Conservation (phyloP, 2,329 filamentous ascomycete species). For the Colletotrichum chlorophyti region DNA sequence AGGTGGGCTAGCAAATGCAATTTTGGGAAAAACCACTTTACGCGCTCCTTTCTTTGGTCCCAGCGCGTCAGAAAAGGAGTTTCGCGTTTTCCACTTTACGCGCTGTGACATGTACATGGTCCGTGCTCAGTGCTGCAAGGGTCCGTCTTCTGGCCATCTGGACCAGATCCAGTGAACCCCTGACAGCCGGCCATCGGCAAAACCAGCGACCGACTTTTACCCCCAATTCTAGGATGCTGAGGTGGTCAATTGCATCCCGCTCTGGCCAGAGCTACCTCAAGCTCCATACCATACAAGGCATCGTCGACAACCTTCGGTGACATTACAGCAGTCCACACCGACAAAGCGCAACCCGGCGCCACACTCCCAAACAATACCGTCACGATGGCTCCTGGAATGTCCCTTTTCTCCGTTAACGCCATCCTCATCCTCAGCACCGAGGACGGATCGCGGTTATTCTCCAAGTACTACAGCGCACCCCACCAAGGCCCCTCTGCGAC, state of each 20-base stretch:
- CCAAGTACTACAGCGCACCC: slow-evolving; percentile 76
- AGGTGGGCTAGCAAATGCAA: slow-evolving; percentile 27
- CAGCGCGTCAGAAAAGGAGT: slow-evolving; percentile 24
- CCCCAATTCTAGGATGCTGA: slow-evolving; percentile 21
- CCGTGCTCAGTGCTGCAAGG: no score
- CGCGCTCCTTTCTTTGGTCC: slow-evolving; percentile 1
- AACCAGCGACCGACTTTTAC: slow-evolving; percentile 29
- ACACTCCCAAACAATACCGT: slow-evolving; percentile 19
- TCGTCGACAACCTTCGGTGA: slow-evolving; percentile 26
- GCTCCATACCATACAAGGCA: slow-evolving; percentile 22
- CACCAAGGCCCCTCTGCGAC: slow-evolving; percentile 46
- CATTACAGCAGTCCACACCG: slow-evolving; percentile 10
- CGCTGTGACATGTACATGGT: neutral
- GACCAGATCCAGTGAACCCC: neutral
- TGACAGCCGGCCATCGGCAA: slow-evolving; percentile 25
- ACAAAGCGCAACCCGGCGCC: slow-evolving; percentile 23
- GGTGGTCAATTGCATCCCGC: slow-evolving; percentile 28
- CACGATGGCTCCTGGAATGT: slow-evolving; percentile 76
- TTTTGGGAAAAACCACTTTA: slow-evolving; percentile 26
- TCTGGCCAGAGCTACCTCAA: no score
- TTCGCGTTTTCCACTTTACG: slow-evolving; percentile 33
- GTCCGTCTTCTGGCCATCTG: neutral
- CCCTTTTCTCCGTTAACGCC: slow-evolving; percentile 78
- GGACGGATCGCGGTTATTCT: slow-evolving; percentile 89
- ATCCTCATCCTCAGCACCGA: slow-evolving; percentile 82